These are phyloP conservation scores for Zygoascus sp. DNA, from an alignment of 1,139 yeast genomes.

Conservation along the genomic window DNA sequence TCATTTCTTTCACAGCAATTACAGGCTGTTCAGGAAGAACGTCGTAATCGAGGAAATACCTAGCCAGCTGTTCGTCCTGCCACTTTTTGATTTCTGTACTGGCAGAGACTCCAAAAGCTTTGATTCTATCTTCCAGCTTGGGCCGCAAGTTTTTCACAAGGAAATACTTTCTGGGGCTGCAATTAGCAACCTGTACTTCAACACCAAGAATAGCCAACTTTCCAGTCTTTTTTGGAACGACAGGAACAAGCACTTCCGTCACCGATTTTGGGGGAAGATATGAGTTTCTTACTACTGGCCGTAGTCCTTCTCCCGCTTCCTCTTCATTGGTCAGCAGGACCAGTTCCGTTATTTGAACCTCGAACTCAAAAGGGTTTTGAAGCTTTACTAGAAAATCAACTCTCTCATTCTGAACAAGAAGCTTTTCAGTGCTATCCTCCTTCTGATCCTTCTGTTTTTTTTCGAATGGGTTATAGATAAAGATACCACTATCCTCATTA, in stretches of 20 bases:
- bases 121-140: constrained; percentile 26
- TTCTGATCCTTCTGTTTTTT: constrained; percentile 17
- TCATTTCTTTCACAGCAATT: constrained; percentile 49
- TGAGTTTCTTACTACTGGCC: constrained; percentile 26
- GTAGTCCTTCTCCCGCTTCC: constrained; percentile 17
- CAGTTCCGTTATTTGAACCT: constrained; percentile 56
- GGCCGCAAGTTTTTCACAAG: constrained; percentile 30
- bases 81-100: constrained; percentile 14
- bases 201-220: constrained; percentile 42
- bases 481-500: constrained; percentile 21
- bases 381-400: constrained; percentile 46
- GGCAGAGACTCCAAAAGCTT: constrained; percentile 31
- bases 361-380: constrained; percentile 81
- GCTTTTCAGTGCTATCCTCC: constrained; percentile 7
- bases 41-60: constrained; percentile 24
- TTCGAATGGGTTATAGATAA: constrained; percentile 42
- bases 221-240: constrained; percentile 45
- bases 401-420: constrained; percentile 28
- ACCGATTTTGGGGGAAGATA: constrained; percentile 41
- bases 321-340: constrained; percentile 27
- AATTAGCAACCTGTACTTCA: constrained; percentile 44
- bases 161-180: constrained; percentile 37
- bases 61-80: constrained; percentile 11
- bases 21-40: constrained; percentile 68
- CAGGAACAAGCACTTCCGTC: constrained; percentile 39